Conservation (phyloP, 2,329 filamentous ascomycete genomes). For the Colletotrichum caudatum region DNA sequence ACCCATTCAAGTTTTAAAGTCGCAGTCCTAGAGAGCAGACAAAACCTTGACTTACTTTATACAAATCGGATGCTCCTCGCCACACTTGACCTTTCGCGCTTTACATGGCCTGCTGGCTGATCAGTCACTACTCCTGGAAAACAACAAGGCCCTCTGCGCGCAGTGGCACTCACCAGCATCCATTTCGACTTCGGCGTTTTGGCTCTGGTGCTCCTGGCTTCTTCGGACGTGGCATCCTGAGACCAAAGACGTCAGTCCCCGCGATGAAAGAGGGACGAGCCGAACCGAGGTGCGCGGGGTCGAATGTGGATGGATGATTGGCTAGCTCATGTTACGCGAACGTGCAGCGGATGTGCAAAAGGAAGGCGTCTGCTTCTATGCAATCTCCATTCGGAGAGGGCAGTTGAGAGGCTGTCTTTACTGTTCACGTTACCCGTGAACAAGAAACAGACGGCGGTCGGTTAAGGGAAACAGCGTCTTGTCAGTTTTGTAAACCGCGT, state of each 20-base stretch:
- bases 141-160: neutral
- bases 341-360: slow-evolving; percentile 27
- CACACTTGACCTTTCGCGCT: slow-evolving; percentile 79
- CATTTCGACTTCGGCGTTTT: slow-evolving; percentile 59
- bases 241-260: slow-evolving; percentile 27
- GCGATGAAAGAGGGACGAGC: slow-evolving; percentile 16
- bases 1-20: neutral
- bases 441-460: neutral
- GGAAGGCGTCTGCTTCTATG: slow-evolving; percentile 10
- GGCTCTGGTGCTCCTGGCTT: slow-evolving; percentile 58
- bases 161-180: slow-evolving; percentile 55
- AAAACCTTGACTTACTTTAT: slow-evolving; percentile 62
- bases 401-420: slow-evolving; percentile 5
- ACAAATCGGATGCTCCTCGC: slow-evolving; percentile 80
- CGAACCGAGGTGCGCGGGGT: slow-evolving; percentile 37
- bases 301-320: slow-evolving; percentile 35
- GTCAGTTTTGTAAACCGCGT: neutral
- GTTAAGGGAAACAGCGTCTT: neutral
- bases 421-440: slow-evolving; percentile 14
- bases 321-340: slow-evolving; percentile 35
- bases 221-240: slow-evolving; percentile 57
- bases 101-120: slow-evolving; percentile 79
- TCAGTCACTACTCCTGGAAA: slow-evolving; percentile 6
- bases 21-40: neutral
- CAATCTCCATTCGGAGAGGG: slow-evolving; percentile 6